phyloP scores from a whole-genome alignment of 2,329 filamentous ascomycete genomes.

The Claviceps maximensis region DNA sequence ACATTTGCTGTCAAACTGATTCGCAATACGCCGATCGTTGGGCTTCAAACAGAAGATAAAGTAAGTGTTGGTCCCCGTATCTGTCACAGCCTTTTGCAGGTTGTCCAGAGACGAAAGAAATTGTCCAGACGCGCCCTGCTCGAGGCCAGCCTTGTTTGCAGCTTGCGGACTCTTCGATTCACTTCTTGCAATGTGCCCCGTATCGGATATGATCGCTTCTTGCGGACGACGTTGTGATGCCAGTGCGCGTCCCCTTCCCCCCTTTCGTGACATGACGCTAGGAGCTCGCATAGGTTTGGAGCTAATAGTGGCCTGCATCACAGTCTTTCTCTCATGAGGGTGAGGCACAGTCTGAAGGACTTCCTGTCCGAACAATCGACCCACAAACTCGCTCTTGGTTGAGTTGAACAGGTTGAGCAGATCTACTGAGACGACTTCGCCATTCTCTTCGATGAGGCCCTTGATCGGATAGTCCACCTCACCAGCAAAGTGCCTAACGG shows the following conservation, averaged over 20 bases:
- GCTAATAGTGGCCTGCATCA: constrained; percentile 92
- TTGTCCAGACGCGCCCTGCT: constrained; percentile 84
- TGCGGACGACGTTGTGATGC: constrained; percentile 25
- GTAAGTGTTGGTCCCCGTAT: constrained; percentile 78
- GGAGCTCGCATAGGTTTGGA: constrained; percentile 89
- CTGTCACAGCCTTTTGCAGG: constrained; percentile 73
- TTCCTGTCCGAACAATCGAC: constrained; percentile 89
- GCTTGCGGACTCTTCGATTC: constrained; percentile 32
- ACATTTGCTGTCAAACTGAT: constrained; percentile 98
- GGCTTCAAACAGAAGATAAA: constrained; percentile 97
- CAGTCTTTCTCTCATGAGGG: constrained; percentile 75
- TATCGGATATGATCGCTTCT: constrained; percentile 17
- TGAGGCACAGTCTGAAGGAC: constrained; percentile 87
- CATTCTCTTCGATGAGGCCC: constrained; percentile 85
- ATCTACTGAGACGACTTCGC: constrained; percentile 89
- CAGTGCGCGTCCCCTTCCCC: constrained; percentile 28
- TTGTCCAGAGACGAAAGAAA: constrained; percentile 83
- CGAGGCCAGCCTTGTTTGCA: constrained; percentile 21
- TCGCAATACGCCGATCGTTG: constrained; percentile 91
- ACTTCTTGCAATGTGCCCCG: constrained; percentile 15
- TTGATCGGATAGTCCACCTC: constrained; percentile 89
- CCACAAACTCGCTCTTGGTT: constrained; percentile 78
- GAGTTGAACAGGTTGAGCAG: constrained; percentile 86
- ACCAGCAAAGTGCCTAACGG: constrained; percentile 88
- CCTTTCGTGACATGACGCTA: constrained; percentile 78